Conservation (phyloP, 179 eudicot species). For the Spergularia azorica region DNA sequence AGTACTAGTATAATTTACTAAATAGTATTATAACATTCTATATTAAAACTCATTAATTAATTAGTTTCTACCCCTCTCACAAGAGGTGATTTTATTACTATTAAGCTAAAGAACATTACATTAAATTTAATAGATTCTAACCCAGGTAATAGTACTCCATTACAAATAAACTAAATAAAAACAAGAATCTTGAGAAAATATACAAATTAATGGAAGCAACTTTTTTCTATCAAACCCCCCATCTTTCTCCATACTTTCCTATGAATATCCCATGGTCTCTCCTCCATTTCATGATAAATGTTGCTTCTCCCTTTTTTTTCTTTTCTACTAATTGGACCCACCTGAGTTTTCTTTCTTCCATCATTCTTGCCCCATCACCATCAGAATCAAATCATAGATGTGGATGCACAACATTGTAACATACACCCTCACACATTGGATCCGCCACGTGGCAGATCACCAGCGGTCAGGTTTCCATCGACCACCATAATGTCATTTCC, state of each 20-base stretch:
- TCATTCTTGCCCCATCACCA: background rate
- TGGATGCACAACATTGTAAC: constrained; percentile 1
- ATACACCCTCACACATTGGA: constrained; percentile 1
- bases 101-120: background rate
- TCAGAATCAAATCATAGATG: background rate
- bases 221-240: background rate
- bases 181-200: background rate
- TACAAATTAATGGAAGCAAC: background rate
- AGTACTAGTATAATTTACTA: no score
- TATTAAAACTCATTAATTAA: no score
- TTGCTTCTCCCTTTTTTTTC: background rate
- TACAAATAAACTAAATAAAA: background rate
- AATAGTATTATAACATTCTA: no score
- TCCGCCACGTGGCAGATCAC: constrained; percentile 1
- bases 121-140: background rate
- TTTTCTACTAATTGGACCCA: background rate
- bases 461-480: background rate
- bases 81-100: background rate
- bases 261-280: background rate
- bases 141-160: background rate
- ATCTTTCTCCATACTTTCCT: background rate
- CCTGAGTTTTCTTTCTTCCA: background rate
- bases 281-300: background rate
- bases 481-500: background rate
- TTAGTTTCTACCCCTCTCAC: background rate